Base-by-base conservation (phyloP, 2,329 filamentous ascomycete species). In the Cladobotryum protrusum region DNA sequence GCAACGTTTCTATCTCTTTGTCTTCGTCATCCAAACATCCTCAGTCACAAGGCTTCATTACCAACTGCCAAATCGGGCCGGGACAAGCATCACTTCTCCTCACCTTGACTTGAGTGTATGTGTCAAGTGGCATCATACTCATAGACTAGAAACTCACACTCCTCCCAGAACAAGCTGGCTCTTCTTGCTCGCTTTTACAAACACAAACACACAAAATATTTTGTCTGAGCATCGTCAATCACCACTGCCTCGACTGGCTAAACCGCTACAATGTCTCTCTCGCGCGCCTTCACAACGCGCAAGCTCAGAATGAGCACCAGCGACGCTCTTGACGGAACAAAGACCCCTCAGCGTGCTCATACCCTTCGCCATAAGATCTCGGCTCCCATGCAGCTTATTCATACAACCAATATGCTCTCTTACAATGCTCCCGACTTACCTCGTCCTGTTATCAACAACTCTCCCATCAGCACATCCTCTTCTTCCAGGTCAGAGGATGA, bases 401-500 rank as follows among this genome's bases (percentile, higher is more conserved):
- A 93, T 52, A 96, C 92, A 5, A 97, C 93, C 59, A 99, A 97
- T 70, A 89, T 95, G 80, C 84, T 96, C 48, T 90, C 89, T 7
- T 96, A 96, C 77, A 92, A 92, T 64, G 91, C 93, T 9, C 92
- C 92, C 45, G 87, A 96, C 64, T 83, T 96, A 54, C 73, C 74
- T 41, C 76, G 63, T 62, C 66, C 57, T n/a, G 59, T 73, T 11
- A 80, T 78, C 36, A 73, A 73, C 63, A 74, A 74, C 59, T 72
- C 71, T 6, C 74, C 77, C 3, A 71, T 68, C 52, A 77, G 78
- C 37, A 19, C 20, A 13, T n/a, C 37, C 15, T 41, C 37, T 12
- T 41, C 37, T 5, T 17, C 37, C 11, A 11, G 15, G 57, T 86
- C 85, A 3, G 82, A 82, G 39, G 83, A 87, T 52, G 87, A 92